These are phyloP conservation scores for Microsporum ferrugineum DNA, from an alignment of 2,329 filamentous ascomycete species.

Conservation along the genomic window DNA sequence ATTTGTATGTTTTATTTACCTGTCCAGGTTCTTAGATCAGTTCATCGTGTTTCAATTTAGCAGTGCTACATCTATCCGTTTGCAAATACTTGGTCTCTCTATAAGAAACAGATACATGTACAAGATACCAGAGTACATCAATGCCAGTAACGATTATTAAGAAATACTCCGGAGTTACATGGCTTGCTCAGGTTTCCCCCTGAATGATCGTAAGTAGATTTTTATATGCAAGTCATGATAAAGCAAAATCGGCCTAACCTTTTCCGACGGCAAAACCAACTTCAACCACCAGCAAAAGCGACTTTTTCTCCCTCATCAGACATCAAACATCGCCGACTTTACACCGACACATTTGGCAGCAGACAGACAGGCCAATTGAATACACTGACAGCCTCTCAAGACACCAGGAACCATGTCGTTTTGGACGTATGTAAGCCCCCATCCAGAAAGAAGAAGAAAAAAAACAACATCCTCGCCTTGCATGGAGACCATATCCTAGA, in stretches of 20 bases:
- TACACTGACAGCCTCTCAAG: neutral
- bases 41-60: no score
- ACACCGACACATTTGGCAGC: neutral
- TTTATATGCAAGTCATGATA: neutral
- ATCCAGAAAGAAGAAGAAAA: neutral
- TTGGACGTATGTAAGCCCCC: conserved; percentile 24
- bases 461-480: neutral
- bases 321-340: neutral
- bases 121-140: neutral
- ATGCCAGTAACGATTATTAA: neutral
- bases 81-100: no score
- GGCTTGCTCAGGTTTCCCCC: neutral
- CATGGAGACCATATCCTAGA: neutral
- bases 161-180: conserved; percentile 1
- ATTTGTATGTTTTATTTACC: neutral
- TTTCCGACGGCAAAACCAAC: neutral
- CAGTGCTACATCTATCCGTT: no score
- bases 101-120: neutral
- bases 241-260: neutral
- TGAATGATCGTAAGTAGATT: neutral
- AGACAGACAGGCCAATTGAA: neutral
- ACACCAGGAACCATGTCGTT: conserved; percentile 23
- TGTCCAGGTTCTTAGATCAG: neutral
- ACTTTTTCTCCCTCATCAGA: neutral
- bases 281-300: neutral